A percentile compares a stretch with the other conserved stretches of the same genome.
Evolutionary conservation across 768 basidiomycete genomes (phyloP).

Genomic region (Hygrophorus pudorinus): DNA sequence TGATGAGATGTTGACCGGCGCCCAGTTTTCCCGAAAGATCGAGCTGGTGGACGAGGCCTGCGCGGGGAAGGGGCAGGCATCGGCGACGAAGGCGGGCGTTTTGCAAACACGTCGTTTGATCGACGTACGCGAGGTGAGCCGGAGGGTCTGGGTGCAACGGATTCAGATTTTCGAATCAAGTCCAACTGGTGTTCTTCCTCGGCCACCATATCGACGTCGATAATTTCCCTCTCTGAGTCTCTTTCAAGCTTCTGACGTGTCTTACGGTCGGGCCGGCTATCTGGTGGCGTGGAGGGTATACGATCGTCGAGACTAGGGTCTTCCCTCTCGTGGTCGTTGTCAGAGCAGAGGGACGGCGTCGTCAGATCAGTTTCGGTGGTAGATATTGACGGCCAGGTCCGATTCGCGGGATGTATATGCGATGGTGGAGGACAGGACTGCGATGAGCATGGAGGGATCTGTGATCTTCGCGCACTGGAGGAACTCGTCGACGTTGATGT

Average conservation of each 20-base stretch:
- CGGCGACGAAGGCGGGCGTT: slow-evolving; percentile 56
- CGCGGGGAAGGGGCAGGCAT: slow-evolving; percentile 45
- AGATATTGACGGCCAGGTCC: slow-evolving; percentile 16
- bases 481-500: slow-evolving; percentile 9
- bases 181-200: slow-evolving; percentile 9
- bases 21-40: slow-evolving; percentile 25
- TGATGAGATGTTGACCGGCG: slow-evolving; percentile 3
- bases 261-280: neutral
- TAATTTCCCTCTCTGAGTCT: neutral
- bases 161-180: slow-evolving; percentile 12
- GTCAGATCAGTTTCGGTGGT: slow-evolving; percentile 24
- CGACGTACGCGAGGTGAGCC: slow-evolving; percentile 4
- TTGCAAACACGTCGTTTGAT: slow-evolving; percentile 37
- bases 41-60: slow-evolving; percentile 47
- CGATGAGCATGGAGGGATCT: slow-evolving; percentile 10
- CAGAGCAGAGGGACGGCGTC: slow-evolving; percentile 69
- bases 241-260: neutral
- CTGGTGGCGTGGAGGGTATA: slow-evolving; percentile 43
- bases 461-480: slow-evolving; percentile 6
- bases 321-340: slow-evolving; percentile 45
- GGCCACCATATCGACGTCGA: slow-evolving; percentile 18
- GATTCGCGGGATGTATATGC: slow-evolving; percentile 6
- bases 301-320: slow-evolving; percentile 39
- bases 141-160: slow-evolving; percentile 5
- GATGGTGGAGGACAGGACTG: slow-evolving; percentile 14